Evolutionary conservation across 495 filamentous ascomycete species (phyloP).

Genomic region (Baudoinia panamericana): DNA sequence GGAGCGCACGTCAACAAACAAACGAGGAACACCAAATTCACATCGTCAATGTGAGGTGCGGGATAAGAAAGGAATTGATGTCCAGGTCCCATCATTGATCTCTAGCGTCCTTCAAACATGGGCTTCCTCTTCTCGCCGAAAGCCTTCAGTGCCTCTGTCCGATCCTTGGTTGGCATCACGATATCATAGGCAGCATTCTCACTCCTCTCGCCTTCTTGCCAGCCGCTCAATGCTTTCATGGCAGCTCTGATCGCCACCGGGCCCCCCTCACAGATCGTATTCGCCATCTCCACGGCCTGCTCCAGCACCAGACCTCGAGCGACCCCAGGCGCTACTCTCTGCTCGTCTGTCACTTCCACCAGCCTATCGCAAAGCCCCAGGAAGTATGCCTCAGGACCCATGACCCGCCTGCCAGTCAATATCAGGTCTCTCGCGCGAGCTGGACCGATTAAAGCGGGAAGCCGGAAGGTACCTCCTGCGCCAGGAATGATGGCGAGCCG

Average conservation of each 20-base stretch:
- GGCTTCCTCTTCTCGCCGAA: slow-evolving; percentile 89
- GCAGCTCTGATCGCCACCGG: slow-evolving; percentile 66
- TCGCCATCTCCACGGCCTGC: slow-evolving; percentile 63
- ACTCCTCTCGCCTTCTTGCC: slow-evolving; percentile 44
- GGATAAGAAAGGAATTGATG: neutral
- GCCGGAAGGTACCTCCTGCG: slow-evolving; percentile 79
- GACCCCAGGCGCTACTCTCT: slow-evolving; percentile 32
- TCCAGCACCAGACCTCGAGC: slow-evolving; percentile 53
- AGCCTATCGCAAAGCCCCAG: slow-evolving; percentile 73
- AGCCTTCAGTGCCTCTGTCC: slow-evolving; percentile 70
- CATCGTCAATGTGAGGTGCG: neutral
- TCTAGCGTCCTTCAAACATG: slow-evolving; percentile 54
- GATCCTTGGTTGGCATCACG: slow-evolving; percentile 71
- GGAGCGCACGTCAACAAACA: neutral
- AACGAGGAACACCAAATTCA: neutral
- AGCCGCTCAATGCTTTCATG: slow-evolving; percentile 52
- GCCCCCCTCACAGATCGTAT: slow-evolving; percentile 74
- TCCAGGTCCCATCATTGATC: neutral
- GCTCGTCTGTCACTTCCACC: slow-evolving; percentile 47
- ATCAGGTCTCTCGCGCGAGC: slow-evolving; percentile 69
- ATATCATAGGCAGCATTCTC: slow-evolving; percentile 70
- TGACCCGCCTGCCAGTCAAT: slow-evolving; percentile 69
- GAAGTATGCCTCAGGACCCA: slow-evolving; percentile 66
- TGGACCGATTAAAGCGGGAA: slow-evolving; percentile 63
- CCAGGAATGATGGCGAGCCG: slow-evolving; percentile 86